These are phyloP conservation scores for Yarrowia sp. DNA, from an alignment of 805 yeast genomes.

Conservation along the genomic window DNA sequence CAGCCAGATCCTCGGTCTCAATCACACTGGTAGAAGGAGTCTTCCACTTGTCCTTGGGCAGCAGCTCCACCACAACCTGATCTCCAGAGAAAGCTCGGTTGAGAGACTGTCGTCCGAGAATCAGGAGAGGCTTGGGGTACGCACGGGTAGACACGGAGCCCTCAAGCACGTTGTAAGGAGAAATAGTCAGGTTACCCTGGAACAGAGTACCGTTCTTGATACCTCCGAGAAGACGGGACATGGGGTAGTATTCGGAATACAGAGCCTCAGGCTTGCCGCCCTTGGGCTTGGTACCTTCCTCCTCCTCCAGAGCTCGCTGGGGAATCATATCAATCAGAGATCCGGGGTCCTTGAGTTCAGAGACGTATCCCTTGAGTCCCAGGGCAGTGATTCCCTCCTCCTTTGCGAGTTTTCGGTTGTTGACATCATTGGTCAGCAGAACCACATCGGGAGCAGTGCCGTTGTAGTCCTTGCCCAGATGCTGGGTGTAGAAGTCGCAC, in stretches of 20 bases:
- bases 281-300: constrained; percentile 34
- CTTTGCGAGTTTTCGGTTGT: constrained; percentile 58
- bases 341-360: constrained; percentile 64
- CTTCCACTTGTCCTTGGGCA: constrained; percentile 86
- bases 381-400: constrained; percentile 54
- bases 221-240: constrained; percentile 87
- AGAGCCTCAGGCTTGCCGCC: constrained; percentile 48
- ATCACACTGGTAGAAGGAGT: constrained; percentile 75
- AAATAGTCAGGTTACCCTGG: constrained; percentile 79
- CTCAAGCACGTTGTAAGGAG: constrained; percentile 84
- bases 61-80: constrained; percentile 81
- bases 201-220: constrained; percentile 79
- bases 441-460: constrained; percentile 36
- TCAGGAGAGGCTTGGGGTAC: constrained; percentile 75
- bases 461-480: constrained; percentile 46
- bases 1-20: constrained; percentile 64
- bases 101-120: constrained; percentile 77
- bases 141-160: constrained; percentile 73
- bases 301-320: constrained; percentile 33
- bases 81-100: constrained; percentile 94
- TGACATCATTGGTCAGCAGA: constrained; percentile 71
- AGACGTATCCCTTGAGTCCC: constrained; percentile 68
- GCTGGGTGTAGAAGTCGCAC: constrained; percentile 68
- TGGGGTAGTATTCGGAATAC: constrained; percentile 75
- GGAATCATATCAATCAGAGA: constrained; percentile 79